Evolutionary conservation across 2,329 filamentous ascomycete genomes (phyloP).

Genomic region (Graphilbum sp.): DNA sequence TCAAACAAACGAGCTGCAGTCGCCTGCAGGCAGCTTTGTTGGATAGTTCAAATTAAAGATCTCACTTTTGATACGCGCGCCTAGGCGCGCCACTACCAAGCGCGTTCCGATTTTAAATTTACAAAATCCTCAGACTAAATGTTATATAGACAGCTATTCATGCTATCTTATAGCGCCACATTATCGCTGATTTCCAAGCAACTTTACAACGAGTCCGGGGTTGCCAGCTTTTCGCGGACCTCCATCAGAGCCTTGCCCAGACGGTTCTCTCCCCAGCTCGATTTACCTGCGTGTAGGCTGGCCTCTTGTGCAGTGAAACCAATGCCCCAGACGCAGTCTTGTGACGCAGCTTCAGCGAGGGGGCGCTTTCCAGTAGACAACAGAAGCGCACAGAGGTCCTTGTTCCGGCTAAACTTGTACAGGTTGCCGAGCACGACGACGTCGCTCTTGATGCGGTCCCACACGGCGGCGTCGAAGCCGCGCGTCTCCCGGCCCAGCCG

Average conservation of each 20-base stretch:
- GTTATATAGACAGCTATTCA: no score
- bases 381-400: conserved; percentile 17
- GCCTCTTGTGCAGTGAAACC: conserved; percentile 39
- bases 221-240: conserved; percentile 35
- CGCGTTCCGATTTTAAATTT: no score
- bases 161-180: no score
- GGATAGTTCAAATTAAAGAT: no score
- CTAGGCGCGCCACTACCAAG: no score
- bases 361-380: conserved; percentile 40
- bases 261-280: conserved; percentile 46
- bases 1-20: no score
- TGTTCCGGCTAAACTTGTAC: conserved; percentile 36
- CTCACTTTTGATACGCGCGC: no score
- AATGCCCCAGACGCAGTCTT: conserved; percentile 49
- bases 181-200: no score
- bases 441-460: conserved; percentile 19
- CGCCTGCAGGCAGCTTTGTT: no score
- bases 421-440: conserved; percentile 39
- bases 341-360: conserved; percentile 44
- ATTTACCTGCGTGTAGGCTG: conserved; percentile 21
- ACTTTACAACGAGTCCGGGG: no score
- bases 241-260: conserved; percentile 44
- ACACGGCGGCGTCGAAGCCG: conserved; percentile 3
- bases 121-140: no score
- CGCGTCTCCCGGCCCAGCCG: conserved; percentile 3